These are phyloP conservation scores for Chrysanthemum seticuspe DNA, from an alignment of 129 eudicot species.

Conservation along the genomic window DNA sequence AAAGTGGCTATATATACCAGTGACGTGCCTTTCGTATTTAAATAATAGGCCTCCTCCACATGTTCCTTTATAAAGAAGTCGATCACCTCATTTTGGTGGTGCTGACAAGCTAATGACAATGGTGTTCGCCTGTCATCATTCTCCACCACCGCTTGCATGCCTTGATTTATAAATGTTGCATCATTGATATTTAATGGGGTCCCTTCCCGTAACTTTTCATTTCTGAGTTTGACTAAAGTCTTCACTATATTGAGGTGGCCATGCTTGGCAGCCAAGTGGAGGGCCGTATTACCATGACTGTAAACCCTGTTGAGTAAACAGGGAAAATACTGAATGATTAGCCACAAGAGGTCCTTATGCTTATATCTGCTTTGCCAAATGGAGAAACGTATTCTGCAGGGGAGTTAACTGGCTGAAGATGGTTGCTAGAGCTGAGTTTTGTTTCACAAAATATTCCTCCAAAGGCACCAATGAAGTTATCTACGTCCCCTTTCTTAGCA, in stretches of 20 bases:
- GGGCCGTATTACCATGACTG: slow-evolving; percentile 30
- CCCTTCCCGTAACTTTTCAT: not conserved
- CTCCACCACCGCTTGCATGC: not conserved
- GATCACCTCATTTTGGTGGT: not conserved
- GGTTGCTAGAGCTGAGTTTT: slow-evolving; percentile 1
- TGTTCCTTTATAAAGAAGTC: too few relatives aligned
- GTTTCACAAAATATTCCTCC: not conserved
- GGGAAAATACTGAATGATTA: slow-evolving; percentile 11
- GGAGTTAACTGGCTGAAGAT: slow-evolving; percentile 3
- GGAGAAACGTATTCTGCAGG: slow-evolving; percentile 21
- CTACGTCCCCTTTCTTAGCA: slow-evolving; percentile 15
- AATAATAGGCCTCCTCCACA: too few relatives aligned
- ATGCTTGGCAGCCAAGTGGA: slow-evolving; percentile 35
- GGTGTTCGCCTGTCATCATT: slow-evolving; percentile 35
- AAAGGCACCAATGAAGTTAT: slow-evolving; percentile 6
- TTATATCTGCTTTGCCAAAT: slow-evolving; percentile 21
- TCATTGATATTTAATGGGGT: not conserved
- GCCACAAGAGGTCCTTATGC: not conserved
- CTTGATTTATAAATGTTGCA: not conserved
- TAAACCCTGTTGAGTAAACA: slow-evolving; percentile 16
- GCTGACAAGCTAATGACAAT: slow-evolving; percentile 27
- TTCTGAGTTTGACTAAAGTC: not conserved
- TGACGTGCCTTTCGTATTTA: slow-evolving; percentile 19
- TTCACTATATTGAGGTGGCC: slow-evolving; percentile 15
- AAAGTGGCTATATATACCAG: slow-evolving; percentile 24